Base-by-base conservation (phyloP, 106 monocot genomes). In the Apostasia ramifera region DNA sequence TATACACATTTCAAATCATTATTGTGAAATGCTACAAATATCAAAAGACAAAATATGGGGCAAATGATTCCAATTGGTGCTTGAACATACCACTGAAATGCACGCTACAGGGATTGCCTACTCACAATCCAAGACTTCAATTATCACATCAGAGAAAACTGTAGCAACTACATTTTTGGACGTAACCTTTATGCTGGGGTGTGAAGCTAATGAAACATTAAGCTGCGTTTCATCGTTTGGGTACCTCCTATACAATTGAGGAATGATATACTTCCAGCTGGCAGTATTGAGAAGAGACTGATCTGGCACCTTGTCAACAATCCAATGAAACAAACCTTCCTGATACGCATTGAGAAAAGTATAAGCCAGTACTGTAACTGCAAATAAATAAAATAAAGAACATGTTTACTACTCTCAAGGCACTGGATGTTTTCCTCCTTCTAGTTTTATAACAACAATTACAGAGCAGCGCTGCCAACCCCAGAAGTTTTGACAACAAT, bases 181-280 rank as follows among this genome's bases (percentile, higher is more conserved):
- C 53, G 70, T 73, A 70, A 93, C 81, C 56, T 48, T 71, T 44
- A 85, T 42, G 11, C 75, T 51, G 15, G 98, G 98, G 58, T 92
- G 48, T 66, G 85, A 87, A 50, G 78, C 72, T 63, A 98, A 70
- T 53, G 90, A 81, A 64, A 98, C 74, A 77, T 98, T 82, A 13
- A 98, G 70, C 59, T 76, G 72, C 90, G 93, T 98, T 38, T 84
- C 81, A 67, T 93, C 92, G 72, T 98, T 88, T 3, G 98, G 98
- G 66, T 98, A 98, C 75, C 76, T 85, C 66, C 69, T 77, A 76
- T 90, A 98, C 66, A 98, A 76, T 38, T 83, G 79, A 40, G 98
- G 98, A 73, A 98, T 78, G 44, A 98, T 71, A 81, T 64, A 92
- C 61, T 79, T 87, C 82, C 85, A 98, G 55, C 73, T 81, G 62